These are phyloP conservation scores for Cytospora paraplurivora DNA, from an alignment of 2,329 filamentous ascomycete species.

Conservation along the genomic window DNA sequence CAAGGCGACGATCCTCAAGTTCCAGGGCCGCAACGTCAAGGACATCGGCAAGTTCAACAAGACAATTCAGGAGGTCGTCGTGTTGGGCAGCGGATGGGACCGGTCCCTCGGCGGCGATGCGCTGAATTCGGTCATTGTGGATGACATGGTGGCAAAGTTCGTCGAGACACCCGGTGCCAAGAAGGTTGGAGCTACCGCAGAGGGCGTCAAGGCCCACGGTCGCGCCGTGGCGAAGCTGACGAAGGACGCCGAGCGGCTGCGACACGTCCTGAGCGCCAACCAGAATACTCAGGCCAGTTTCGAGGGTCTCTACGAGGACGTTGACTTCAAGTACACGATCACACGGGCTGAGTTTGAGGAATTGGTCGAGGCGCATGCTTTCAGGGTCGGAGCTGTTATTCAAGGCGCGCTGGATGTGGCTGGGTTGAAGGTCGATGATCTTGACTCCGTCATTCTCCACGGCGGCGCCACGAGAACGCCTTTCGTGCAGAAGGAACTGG, in stretches of 20 bases:
- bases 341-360: constrained; percentile 79
- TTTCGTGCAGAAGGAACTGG: constrained; percentile 88
- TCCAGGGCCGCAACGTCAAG: constrained; percentile 88
- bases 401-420: constrained; percentile 74
- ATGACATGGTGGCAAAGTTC: constrained; percentile 85
- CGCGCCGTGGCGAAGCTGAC: constrained; percentile 86
- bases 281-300: constrained; percentile 77
- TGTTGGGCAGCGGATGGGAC: constrained; percentile 87
- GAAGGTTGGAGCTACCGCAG: constrained; percentile 62
- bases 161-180: constrained; percentile 69
- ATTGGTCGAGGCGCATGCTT: constrained; percentile 67
- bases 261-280: constrained; percentile 93
- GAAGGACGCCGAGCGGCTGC: constrained; percentile 85
- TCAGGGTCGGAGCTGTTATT: constrained; percentile 69
- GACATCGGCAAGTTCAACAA: constrained; percentile 93
- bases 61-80: constrained; percentile 92
- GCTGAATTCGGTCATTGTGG: constrained; percentile 83
- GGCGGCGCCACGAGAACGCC: constrained; percentile 89
- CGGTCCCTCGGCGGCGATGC: constrained; percentile 85
- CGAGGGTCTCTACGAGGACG: constrained; percentile 86
- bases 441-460: constrained; percentile 91
- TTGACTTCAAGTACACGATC: constrained; percentile 93
- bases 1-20: constrained; percentile 84
- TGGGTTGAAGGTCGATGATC: constrained; percentile 70
- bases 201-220: constrained; percentile 72